Evolutionary conservation across 495 filamentous ascomycete genomes (phyloP).

Genomic region (Durotheca rogersii): DNA sequence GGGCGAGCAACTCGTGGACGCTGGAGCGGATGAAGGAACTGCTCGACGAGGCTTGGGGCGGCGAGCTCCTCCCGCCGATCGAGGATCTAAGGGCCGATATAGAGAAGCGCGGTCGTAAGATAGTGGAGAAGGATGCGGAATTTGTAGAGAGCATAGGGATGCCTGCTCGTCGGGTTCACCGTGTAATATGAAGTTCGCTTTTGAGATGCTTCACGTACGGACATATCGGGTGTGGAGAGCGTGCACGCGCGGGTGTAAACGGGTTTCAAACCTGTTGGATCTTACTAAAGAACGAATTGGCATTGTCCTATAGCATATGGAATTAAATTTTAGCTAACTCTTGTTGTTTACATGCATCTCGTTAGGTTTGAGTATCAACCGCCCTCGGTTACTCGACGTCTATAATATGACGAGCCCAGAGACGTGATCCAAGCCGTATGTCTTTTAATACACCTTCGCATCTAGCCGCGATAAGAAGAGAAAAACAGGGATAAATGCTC

Average conservation of each 20-base stretch:
- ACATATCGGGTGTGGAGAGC: no score
- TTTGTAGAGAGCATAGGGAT: conserved; percentile 17
- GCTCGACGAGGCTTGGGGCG: conserved; percentile 39
- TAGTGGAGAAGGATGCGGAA: conserved; percentile 4
- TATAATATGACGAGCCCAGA: conserved; percentile 2
- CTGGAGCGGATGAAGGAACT: conserved; percentile 31
- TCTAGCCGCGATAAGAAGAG: conserved; percentile 3
- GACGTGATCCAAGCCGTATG: conserved; percentile 6
- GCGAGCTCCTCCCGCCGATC: conserved; percentile 32
- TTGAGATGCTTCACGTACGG: background rate
- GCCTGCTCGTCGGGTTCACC: conserved; percentile 2
- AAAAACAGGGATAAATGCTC: background rate
- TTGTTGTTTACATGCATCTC: conserved; percentile 16
- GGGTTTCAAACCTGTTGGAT: no score
- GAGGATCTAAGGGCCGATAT: conserved; percentile 16
- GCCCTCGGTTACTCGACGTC: conserved; percentile 11
- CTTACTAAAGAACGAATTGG: no score
- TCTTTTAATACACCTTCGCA: conserved; percentile 10
- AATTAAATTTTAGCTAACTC: conserved; percentile 22
- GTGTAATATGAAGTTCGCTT: conserved; percentile 8
- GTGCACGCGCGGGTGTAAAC: no score
- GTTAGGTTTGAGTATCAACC: conserved; percentile 1
- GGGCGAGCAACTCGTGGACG: conserved; percentile 23
- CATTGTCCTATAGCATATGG: background rate
- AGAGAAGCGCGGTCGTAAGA: conserved; percentile 3